Evolutionary conservation across 192 early-diverging fungal genomes (phyloP).

Genomic region (Chytriomyces hyalinus): DNA sequence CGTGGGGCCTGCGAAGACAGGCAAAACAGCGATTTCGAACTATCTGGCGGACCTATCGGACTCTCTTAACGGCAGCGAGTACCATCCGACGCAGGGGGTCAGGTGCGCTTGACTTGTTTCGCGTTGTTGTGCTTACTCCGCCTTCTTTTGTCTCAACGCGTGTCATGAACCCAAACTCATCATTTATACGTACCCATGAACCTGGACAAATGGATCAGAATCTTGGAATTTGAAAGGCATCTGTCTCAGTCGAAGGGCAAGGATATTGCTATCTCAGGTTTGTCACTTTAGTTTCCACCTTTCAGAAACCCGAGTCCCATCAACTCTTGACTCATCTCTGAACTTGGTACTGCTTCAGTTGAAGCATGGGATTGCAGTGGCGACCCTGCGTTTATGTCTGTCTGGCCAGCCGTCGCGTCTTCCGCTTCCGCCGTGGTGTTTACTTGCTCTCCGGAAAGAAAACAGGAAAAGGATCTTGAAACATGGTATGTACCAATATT

Average conservation of each 20-base stretch:
- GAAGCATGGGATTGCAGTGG: constrained; percentile 61
- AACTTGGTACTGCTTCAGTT: constrained; percentile 21
- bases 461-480: constrained; percentile 53
- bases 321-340: background rate
- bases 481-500: constrained; percentile 33
- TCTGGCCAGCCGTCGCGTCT: constrained; percentile 45
- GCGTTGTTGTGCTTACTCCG: background rate
- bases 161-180: background rate
- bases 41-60: constrained; percentile 52
- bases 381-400: constrained; percentile 40
- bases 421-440: constrained; percentile 44
- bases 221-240: constrained; percentile 28
- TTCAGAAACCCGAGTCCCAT: background rate
- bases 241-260: constrained; percentile 21
- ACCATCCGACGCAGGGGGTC: constrained; percentile 57
- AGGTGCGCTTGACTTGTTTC: constrained; percentile 27
- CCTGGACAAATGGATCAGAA: background rate
- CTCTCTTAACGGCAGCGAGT: constrained; percentile 37
- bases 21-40: constrained; percentile 53
- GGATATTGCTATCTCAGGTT: constrained; percentile 20
- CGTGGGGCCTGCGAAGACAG: constrained; percentile 49
- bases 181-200: background rate
- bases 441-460: constrained; percentile 42
- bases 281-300: background rate
- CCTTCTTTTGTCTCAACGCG: background rate